Evolutionary conservation across 495 filamentous ascomycete genomes (phyloP).

Genomic region (Recurvomyces mirabilis): DNA sequence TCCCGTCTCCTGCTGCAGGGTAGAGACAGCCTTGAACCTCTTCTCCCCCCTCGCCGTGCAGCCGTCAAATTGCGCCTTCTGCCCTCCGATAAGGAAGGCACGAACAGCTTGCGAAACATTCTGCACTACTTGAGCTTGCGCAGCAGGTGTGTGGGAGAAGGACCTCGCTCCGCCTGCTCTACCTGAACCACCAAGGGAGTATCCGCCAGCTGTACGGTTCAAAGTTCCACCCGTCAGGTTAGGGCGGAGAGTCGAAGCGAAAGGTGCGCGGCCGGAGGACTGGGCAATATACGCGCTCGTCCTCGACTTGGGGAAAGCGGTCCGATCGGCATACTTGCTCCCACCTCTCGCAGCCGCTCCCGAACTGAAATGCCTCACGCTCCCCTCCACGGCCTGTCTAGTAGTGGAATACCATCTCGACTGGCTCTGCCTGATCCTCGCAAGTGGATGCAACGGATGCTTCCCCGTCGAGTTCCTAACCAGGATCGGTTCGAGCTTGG

Average conservation of each 20-base stretch:
- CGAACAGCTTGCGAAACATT: constrained; percentile 87
- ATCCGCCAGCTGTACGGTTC: constrained; percentile 75
- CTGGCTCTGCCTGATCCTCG: constrained; percentile 56
- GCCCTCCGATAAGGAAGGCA: constrained; percentile 77
- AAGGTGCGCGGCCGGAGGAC: constrained; percentile 65
- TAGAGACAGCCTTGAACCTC: constrained; percentile 58
- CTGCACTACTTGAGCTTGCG: constrained; percentile 80
- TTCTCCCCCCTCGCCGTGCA: constrained; percentile 57
- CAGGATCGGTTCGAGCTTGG: constrained; percentile 43
- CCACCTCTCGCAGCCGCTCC: constrained; percentile 34
- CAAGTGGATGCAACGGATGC: constrained; percentile 62
- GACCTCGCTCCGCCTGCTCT: constrained; percentile 63
- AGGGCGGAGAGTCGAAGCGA: constrained; percentile 80
- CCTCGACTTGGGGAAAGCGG: constrained; percentile 53
- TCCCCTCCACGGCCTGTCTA: constrained; percentile 35
- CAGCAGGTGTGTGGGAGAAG: constrained; percentile 79
- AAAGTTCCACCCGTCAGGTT: constrained; percentile 85
- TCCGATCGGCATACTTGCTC: constrained; percentile 47
- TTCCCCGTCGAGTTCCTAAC: constrained; percentile 42
- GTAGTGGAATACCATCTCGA: constrained; percentile 62
- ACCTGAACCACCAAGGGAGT: constrained; percentile 59
- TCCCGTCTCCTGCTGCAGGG: constrained; percentile 57
- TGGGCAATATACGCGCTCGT: constrained; percentile 55
- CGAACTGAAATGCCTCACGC: constrained; percentile 50
- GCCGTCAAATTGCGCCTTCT: constrained; percentile 76